Evolutionary conservation across 768 basidiomycete species (phyloP).

Genomic region (Calvatia gigantea): DNA sequence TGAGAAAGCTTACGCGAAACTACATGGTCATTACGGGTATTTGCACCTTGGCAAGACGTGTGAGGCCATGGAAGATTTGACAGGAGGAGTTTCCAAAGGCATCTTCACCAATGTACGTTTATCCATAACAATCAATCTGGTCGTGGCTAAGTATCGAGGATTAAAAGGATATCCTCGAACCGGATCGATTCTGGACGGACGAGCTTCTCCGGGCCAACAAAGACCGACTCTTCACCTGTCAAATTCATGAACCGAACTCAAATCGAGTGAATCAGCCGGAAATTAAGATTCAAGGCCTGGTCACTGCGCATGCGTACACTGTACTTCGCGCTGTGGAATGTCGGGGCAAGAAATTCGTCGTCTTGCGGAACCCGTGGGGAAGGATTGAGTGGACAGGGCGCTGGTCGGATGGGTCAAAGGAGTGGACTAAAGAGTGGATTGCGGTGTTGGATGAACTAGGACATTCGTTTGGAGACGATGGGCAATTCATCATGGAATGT

Average conservation of each 20-base stretch:
- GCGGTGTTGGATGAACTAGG: conserved; percentile 29
- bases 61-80: conserved; percentile 55
- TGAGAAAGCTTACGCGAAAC: conserved; percentile 56
- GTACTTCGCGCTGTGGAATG: conserved; percentile 40
- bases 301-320: conserved; percentile 42
- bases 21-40: conserved; percentile 43
- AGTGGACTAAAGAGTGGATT: conserved; percentile 47
- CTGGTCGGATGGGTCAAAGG: conserved; percentile 47
- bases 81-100: conserved; percentile 33
- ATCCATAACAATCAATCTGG: not conserved
- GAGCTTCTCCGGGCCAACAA: conserved; percentile 43
- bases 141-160: not conserved
- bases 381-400: conserved; percentile 42
- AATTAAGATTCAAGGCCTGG: conserved; percentile 32
- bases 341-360: conserved; percentile 41
- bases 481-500: conserved; percentile 47
- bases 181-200: conserved; percentile 46
- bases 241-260: conserved; percentile 30
- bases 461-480: conserved; percentile 43
- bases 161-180: conserved; percentile 44
- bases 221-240: conserved; percentile 49
- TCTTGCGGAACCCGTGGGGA: conserved; percentile 48
- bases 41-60: conserved; percentile 32
- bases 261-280: conserved; percentile 23
- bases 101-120: conserved; percentile 21